Percentiles rank a stretch among this genome's conserved stretches.
phyloP scores from a whole-genome alignment of 805 yeast genomes.

The Candida argentea region DNA sequence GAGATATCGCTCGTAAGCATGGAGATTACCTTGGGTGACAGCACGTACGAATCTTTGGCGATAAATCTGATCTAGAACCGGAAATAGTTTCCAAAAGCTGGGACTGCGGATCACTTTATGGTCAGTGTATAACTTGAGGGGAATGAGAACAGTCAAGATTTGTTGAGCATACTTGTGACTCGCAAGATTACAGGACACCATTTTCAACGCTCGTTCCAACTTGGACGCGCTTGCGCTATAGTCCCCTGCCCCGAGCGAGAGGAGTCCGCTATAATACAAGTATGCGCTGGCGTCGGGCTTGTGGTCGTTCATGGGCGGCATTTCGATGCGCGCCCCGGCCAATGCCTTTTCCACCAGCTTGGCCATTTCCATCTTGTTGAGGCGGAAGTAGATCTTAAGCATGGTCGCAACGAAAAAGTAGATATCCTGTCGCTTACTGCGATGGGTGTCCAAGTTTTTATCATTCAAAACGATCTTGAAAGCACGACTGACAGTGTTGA shows the following conservation, averaged over 20 bases:
- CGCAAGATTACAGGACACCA: slow-evolving; percentile 16
- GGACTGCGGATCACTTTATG: slow-evolving; percentile 33
- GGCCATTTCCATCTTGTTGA: slow-evolving; percentile 63
- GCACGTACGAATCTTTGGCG: slow-evolving; percentile 36
- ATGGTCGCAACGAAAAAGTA: slow-evolving; percentile 64
- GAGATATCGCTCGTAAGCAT: slow-evolving; percentile 37
- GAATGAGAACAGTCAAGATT: slow-evolving; percentile 53
- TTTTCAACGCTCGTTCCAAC: slow-evolving; percentile 40
- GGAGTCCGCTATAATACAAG: slow-evolving; percentile 59
- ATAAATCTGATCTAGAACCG: slow-evolving; percentile 34
- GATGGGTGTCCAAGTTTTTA: slow-evolving; percentile 40
- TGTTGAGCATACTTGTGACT: slow-evolving; percentile 24
- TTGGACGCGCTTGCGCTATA: slow-evolving; percentile 40
- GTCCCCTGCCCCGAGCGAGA: slow-evolving; percentile 57
- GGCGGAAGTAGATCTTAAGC: slow-evolving; percentile 56
- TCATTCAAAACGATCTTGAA: slow-evolving; percentile 75
- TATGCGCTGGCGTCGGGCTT: slow-evolving; percentile 46
- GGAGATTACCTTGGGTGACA: slow-evolving; percentile 45
- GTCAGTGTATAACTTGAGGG: slow-evolving; percentile 44
- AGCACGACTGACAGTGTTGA: slow-evolving; percentile 58
- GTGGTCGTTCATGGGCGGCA: slow-evolving; percentile 42
- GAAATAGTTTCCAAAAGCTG: slow-evolving; percentile 28
- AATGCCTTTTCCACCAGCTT: slow-evolving; percentile 65
- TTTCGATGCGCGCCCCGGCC: slow-evolving; percentile 37
- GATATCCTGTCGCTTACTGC: slow-evolving; percentile 52